Percentiles rank a stretch among this genome's conserved stretches.
Conservation (phyloP, 306 rosid species). For the Citrullus colocynthis region DNA sequence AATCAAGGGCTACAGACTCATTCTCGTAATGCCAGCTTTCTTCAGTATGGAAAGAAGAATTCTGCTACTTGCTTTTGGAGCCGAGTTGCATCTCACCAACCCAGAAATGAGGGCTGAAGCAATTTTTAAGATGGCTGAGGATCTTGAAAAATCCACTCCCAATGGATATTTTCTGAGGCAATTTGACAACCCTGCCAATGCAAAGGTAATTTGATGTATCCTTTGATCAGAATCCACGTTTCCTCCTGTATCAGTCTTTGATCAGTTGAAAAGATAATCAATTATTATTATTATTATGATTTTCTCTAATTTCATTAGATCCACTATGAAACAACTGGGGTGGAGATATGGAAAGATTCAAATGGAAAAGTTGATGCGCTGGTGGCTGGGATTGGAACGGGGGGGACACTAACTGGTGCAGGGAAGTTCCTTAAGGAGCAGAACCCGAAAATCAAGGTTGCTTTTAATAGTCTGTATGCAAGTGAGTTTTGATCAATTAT, state of each 20-base stretch:
- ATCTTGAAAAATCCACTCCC: constrained; percentile 38
- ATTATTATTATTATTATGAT: neutral
- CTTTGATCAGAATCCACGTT: neutral
- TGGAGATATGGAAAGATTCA: constrained; percentile 82
- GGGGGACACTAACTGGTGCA: constrained; percentile 57
- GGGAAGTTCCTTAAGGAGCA: constrained; percentile 67
- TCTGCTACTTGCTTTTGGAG: constrained; percentile 62
- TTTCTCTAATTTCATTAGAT: constrained; percentile 19
- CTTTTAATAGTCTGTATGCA: neutral
- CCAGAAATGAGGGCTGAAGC: constrained; percentile 44
- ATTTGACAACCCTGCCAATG: constrained; percentile 61
- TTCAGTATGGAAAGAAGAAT: constrained; percentile 55
- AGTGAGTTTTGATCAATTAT: too few species aligned
- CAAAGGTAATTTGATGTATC: constrained; percentile 26
- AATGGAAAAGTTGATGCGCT: constrained; percentile 53
- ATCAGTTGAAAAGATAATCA: neutral
- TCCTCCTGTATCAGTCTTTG: neutral
- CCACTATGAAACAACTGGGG: constrained; percentile 87
- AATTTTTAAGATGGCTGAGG: constrained; percentile 34
- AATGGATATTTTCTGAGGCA: constrained; percentile 38
- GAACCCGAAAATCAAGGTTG: constrained; percentile 67
- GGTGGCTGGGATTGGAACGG: constrained; percentile 74
- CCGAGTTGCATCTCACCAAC: constrained; percentile 57
- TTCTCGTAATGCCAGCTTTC: constrained; percentile 47
- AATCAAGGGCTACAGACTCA: constrained; percentile 50